Evolutionary conservation across 2,329 filamentous ascomycete species (phyloP), one percentile per base, ranked within the genome.

Genomic region (Exophiala alcalophila): DNA sequence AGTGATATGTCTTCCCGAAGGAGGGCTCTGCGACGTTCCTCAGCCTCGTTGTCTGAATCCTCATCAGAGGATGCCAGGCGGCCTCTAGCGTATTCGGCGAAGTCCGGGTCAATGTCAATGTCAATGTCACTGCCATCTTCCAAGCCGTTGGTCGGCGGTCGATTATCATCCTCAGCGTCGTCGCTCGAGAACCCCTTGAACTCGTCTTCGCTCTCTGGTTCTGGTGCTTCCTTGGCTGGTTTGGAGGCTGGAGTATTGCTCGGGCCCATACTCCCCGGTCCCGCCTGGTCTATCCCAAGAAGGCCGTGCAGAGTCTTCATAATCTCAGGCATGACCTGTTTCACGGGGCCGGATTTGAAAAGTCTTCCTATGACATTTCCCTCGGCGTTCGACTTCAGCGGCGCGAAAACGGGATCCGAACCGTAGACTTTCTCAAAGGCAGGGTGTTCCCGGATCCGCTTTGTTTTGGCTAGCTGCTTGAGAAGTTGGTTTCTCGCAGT

Each of bases 331-430:
- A 81, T 59, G 2, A 70, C 73, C 50, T 74, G 71, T 59, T 74
- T 75, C 9, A 80, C 76, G 1, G 75, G 76, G 40, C 70, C 73
- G 10, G 77, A 77, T 47, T 79, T 81, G 57, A 76, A 81, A 37
- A 83, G 52, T 38, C 79, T 63, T 10, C 76, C 78, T 32, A 71
- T 65, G 10, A 83, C 77, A 62, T 82, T 82, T 12, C 75, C 65
- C 38, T 70, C 66, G 2, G 74, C 71, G 0, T 64, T 50, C 44
- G 72, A 71, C 34, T 63, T 59, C 12, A 67, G 61, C 5, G 66
- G 59, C 10, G 66, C 59, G 3, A 61, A 59, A 51, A 61, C 61
- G 43, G 65, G 58, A 38, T 61, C 64, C 40, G 48, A 48, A 4
- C 59, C 57, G 32, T 60, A 56, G 20, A 70, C 63, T 26, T 62